A percentile compares a stretch with the other conserved stretches of the same genome.
phyloP scores from a whole-genome alignment of 108 stramenopile genomes.

The Nitzschia sp. region DNA sequence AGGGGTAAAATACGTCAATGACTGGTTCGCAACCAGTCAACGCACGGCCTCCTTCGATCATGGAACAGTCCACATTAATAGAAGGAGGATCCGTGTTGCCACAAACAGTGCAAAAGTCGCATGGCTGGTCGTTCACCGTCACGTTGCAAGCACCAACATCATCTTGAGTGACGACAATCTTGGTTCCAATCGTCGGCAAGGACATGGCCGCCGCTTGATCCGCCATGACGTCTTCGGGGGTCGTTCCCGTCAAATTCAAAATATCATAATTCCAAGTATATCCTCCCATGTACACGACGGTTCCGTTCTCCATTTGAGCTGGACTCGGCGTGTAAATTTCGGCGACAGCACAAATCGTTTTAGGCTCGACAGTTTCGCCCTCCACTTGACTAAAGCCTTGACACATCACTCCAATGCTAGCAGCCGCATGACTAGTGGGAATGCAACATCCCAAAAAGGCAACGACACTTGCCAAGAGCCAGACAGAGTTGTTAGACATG shows the following conservation, averaged over 20 bases:
- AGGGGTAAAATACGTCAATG: neutral
- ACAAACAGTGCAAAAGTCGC: constrained; percentile 1
- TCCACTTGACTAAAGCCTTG: constrained; percentile 1
- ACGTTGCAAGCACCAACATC: neutral
- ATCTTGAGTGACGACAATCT: neutral
- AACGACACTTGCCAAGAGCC: neutral
- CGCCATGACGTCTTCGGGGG: constrained; percentile 1
- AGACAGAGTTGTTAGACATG: neutral
- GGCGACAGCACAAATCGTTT: neutral
- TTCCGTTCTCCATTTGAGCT: neutral
- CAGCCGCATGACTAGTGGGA: neutral
- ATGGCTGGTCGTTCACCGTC: neutral
- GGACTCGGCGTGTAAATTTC: neutral
- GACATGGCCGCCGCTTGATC: constrained; percentile 1
- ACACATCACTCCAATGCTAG: neutral
- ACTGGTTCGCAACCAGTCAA: neutral
- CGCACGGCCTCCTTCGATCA: neutral
- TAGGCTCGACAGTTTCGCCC: neutral
- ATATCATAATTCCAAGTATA: neutral
- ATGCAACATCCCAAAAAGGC: neutral
- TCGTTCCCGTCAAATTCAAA: neutral
- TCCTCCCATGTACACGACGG: neutral
- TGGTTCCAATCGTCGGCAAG: constrained; percentile 1
- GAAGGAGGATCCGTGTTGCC: constrained; percentile 1
- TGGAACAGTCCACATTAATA: neutral